These are phyloP conservation scores for Suillus subluteus DNA, from an alignment of 768 basidiomycete genomes.

Conservation along the genomic window DNA sequence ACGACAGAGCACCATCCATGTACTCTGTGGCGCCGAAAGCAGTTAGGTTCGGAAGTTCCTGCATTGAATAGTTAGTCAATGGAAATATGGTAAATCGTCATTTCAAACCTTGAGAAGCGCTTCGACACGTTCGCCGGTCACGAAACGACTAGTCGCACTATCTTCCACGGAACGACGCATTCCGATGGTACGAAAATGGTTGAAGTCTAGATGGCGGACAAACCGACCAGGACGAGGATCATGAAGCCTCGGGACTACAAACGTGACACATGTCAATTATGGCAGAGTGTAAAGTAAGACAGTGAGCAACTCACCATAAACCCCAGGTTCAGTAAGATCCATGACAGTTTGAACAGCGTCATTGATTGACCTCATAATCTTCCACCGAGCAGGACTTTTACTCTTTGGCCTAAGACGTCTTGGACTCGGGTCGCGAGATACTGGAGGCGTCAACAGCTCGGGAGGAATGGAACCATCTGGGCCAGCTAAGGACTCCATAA, in stretches of 20 bases:
- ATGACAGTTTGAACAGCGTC: conserved; percentile 77
- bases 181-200: conserved; percentile 96
- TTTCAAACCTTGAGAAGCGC: conserved; percentile 71
- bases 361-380: conserved; percentile 76
- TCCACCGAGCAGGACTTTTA: conserved; percentile 83
- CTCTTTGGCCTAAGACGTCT: conserved; percentile 75
- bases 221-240: conserved; percentile 80
- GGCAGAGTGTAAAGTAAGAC: conserved; percentile 9
- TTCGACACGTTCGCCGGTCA: conserved; percentile 85
- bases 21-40: conserved; percentile 98
- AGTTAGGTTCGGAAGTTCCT: conserved; percentile 89
- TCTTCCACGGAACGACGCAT: conserved; percentile 93
- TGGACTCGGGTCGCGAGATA: conserved; percentile 84
- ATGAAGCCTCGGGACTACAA: conserved; percentile 64
- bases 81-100: conserved; percentile 11
- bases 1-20: conserved; percentile 91
- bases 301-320: conserved; percentile 60
- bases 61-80: conserved; percentile 13
- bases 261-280: conserved; percentile 13
- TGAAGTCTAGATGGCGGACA: conserved; percentile 89
- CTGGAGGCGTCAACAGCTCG: conserved; percentile 77
- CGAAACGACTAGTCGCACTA: conserved; percentile 87
- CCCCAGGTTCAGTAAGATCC: conserved; percentile 61
- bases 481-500: conserved; percentile 57
- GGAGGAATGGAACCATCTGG: conserved; percentile 75